phyloP scores from a whole-genome alignment of 148 eudicot genomes.

The Suaeda aralocaspica region DNA sequence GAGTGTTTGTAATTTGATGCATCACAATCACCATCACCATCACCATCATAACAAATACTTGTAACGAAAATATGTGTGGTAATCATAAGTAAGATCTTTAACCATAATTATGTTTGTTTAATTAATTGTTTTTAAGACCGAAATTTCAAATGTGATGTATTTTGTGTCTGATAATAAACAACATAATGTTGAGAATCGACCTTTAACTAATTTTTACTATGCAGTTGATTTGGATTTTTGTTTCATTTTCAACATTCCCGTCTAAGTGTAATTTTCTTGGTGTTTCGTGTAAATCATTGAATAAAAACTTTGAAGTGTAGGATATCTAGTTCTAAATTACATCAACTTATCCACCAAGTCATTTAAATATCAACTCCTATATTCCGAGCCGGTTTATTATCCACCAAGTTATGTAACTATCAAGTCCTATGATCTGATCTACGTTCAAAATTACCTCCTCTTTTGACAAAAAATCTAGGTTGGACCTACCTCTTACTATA shows the following conservation, averaged over 20 bases:
- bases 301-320: too few relatives aligned
- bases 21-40: slow-evolving; percentile 12
- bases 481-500: too few relatives aligned
- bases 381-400: too few relatives aligned
- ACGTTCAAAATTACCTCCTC: too few relatives aligned
- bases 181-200: not conserved
- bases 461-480: too few relatives aligned
- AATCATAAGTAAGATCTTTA: slow-evolving; percentile 4
- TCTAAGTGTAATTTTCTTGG: not conserved
- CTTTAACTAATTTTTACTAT: not conserved
- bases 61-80: slow-evolving; percentile 4
- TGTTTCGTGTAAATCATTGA: too few relatives aligned
- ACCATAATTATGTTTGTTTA: slow-evolving; percentile 23
- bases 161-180: not conserved
- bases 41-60: slow-evolving; percentile 12
- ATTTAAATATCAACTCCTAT: too few relatives aligned
- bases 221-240: not conserved
- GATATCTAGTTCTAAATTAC: too few relatives aligned
- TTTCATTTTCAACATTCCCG: not conserved
- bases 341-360: too few relatives aligned
- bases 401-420: too few relatives aligned
- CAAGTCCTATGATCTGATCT: too few relatives aligned
- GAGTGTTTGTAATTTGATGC: slow-evolving; percentile 13
- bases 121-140: not conserved
- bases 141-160: not conserved